These are phyloP conservation scores for Acer yangbiense DNA, from an alignment of 345 rosid species.

Conservation along the genomic window DNA sequence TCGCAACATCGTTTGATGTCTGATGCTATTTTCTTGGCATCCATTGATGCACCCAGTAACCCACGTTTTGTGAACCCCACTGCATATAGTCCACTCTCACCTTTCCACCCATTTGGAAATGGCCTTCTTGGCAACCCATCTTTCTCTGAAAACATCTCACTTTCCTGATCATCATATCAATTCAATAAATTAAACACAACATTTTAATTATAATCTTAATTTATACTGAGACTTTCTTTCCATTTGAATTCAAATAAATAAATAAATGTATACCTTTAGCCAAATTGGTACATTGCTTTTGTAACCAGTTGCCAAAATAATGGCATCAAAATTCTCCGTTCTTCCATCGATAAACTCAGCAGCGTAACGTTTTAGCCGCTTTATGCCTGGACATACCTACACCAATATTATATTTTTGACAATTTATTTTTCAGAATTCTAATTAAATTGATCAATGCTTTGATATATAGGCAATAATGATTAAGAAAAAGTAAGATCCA, in stretches of 20 bases:
- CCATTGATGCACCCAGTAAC: constrained; percentile 74
- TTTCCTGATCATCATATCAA: constrained; percentile 45
- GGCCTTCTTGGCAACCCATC: constrained; percentile 74
- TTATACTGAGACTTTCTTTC: background rate
- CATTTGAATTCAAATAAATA: background rate
- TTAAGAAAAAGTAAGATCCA: background rate
- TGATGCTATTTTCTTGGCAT: constrained; percentile 76
- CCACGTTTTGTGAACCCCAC: constrained; percentile 96
- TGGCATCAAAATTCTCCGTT: constrained; percentile 68
- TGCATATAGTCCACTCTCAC: constrained; percentile 80
- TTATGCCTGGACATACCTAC: constrained; percentile 70
- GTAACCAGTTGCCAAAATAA: constrained; percentile 91
- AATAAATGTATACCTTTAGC: constrained; percentile 65
- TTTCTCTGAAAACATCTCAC: constrained; percentile 70
- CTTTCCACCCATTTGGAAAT: constrained; percentile 97
- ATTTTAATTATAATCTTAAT: background rate
- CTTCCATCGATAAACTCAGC: constrained; percentile 73
- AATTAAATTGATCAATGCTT: background rate
- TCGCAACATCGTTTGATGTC: constrained; percentile 57
- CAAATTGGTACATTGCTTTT: constrained; percentile 90
- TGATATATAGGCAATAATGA: background rate
- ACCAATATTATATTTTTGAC: background rate
- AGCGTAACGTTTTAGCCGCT: constrained; percentile 46
- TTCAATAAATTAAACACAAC: background rate
- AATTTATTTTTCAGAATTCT: background rate